Evolutionary conservation across 2,329 filamentous ascomycete species (phyloP), one percentile per base, ranked within the genome.

Genomic region (Ophiosphaerella narmari): DNA sequence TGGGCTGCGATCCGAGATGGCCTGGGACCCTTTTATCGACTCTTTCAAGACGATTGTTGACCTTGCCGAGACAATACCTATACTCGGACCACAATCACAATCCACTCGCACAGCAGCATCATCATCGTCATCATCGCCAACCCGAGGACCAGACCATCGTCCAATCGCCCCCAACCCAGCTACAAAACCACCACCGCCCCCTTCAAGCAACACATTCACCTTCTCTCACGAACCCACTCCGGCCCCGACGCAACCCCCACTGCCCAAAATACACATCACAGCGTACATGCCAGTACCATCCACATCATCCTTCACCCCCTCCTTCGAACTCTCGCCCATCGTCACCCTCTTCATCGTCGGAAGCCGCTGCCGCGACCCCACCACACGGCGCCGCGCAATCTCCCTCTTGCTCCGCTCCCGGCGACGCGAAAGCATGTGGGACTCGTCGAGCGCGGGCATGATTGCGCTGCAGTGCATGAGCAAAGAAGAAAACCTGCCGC

Each of bases 401-500:
- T 48, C 55, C 9, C 46, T 67, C 4, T 51, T 69, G 1, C 55
- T 65, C 16, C 60, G 51, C 39, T 59, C 55, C 48, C 46, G 63
- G 21, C 54, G 64, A 11, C 57, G 66, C 18, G 66, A 69, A 45
- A 65, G 66, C 5, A 58, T 63, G 2, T 69, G 65, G 66, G 62
- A 67, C 39, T 62, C 57, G 1, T 52, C 53, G 12, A 63, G 59
- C 18, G 65, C 62, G 1, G 65, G 60, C 5, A 54, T 63, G 52
- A 61, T 68, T 0, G 59, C 60, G 7, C 33, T 56, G 16, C 47
- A 67, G 31, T 59, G 55, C 16, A 45, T 66, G 14, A 59, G 61
- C 46, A 37, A 61, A 8, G 65, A 68, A 43, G 65, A 67, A 33
- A 21, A 33, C 26, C 26, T 46, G 4, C 23, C 21, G 2, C 26